Evolutionary conservation across 306 rosid species (phyloP).

Genomic region (Prunus dulcis): DNA sequence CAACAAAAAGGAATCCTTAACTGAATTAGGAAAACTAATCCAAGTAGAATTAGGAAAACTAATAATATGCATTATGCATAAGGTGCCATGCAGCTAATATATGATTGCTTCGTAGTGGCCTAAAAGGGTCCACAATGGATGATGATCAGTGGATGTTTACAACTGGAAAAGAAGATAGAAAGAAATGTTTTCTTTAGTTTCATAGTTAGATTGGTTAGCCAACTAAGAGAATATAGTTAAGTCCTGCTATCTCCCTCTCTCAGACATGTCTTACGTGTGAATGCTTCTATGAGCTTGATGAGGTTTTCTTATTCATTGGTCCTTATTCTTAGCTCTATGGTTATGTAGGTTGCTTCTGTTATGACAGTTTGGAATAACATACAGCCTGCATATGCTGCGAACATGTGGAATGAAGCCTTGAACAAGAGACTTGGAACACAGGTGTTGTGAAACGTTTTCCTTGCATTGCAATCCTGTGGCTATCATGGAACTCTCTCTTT

Average conservation of each 20-base stretch:
- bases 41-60: too few species aligned
- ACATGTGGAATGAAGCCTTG: constrained; percentile 98
- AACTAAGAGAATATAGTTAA: not conserved
- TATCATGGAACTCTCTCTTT: not conserved
- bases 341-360: constrained; percentile 82
- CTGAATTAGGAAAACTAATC: too few species aligned
- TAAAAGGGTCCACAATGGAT: not conserved
- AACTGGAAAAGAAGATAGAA: not conserved
- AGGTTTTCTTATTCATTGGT: constrained; percentile 5
- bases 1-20: too few species aligned
- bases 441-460: constrained; percentile 27
- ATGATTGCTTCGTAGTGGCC: not conserved
- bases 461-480: not conserved
- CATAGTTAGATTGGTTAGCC: not conserved
- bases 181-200: not conserved
- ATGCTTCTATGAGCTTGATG: constrained; percentile 5
- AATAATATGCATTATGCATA: too few species aligned
- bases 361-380: constrained; percentile 95
- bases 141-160: not conserved
- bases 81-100: not conserved
- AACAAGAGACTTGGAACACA: constrained; percentile 87
- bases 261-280: constrained; percentile 6
- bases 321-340: constrained; percentile 26
- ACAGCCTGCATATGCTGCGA: constrained; percentile 85
- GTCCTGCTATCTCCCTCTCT: not conserved